phyloP scores from a whole-genome alignment of 495 filamentous ascomycete genomes.

The Penicillium crystallinum region DNA sequence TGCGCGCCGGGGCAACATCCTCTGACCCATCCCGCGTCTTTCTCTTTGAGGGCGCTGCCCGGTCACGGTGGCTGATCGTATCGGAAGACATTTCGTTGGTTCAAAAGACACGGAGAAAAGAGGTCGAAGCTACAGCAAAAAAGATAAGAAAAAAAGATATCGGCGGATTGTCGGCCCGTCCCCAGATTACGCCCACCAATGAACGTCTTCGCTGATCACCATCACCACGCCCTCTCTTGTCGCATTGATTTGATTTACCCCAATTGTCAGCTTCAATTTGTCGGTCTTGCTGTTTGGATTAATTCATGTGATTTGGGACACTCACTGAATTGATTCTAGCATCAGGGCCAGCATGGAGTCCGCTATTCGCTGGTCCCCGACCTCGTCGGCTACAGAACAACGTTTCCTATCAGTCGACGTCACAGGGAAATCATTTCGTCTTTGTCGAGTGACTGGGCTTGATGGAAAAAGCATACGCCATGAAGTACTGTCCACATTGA shows the following conservation, averaged over 20 bases:
- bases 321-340: not conserved
- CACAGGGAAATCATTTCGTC: conserved; percentile 68
- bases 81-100: conserved; percentile 16
- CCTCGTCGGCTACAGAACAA: conserved; percentile 56
- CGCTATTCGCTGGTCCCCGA: conserved; percentile 86
- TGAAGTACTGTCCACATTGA: conserved; percentile 63
- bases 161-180: conserved; percentile 27
- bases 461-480: conserved; percentile 57
- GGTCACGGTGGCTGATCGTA: conserved; percentile 7
- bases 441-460: conserved; percentile 66
- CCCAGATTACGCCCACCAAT: conserved; percentile 31
- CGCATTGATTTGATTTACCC: conserved; percentile 5
- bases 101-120: not conserved
- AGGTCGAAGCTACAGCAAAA: conserved; percentile 9
- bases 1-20: conserved; percentile 16
- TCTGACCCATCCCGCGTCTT: conserved; percentile 26
- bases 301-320: not conserved
- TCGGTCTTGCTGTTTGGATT: conserved; percentile 2
- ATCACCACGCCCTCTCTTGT: conserved; percentile 21
- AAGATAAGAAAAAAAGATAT: conserved; percentile 19
- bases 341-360: conserved; percentile 49
- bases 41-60: conserved; percentile 24
- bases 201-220: conserved; percentile 11
- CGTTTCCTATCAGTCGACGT: conserved; percentile 84
- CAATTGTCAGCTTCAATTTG: conserved; percentile 8